Evolutionary conservation across 192 early-diverging fungal species (phyloP).

Genomic region (Dissophora globulifera): DNA sequence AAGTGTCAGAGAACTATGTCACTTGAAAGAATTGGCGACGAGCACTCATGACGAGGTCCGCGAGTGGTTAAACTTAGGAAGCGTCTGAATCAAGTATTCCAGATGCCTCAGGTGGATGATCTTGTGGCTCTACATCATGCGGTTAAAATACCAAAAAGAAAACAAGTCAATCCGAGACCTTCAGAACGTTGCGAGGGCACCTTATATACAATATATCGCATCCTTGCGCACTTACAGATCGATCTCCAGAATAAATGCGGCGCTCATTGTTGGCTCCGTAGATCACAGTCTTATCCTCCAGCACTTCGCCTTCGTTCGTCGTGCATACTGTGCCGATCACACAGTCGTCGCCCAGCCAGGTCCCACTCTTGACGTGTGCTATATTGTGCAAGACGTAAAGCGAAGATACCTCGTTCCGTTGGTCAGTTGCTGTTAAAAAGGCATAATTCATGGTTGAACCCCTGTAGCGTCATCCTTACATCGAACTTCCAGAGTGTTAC

Average conservation of each 20-base stretch:
- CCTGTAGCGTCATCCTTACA: constrained; percentile 61
- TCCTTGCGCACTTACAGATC: constrained; percentile 33
- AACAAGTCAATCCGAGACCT: not conserved
- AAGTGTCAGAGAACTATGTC: too few species aligned
- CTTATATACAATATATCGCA: not conserved
- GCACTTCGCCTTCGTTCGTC: constrained; percentile 65
- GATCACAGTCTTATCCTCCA: constrained; percentile 74
- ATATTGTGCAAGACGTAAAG: too few species aligned
- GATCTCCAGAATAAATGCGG: constrained; percentile 58
- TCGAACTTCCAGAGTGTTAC: constrained; percentile 72
- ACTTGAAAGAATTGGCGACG: constrained; percentile 4
- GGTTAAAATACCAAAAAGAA: constrained; percentile 4
- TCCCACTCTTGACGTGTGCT: constrained; percentile 67
- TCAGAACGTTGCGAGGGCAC: not conserved
- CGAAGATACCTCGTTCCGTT: too few species aligned
- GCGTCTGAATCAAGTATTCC: constrained; percentile 68
- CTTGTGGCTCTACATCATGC: constrained; percentile 66
- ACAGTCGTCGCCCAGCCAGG: constrained; percentile 72
- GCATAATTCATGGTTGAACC: too few species aligned
- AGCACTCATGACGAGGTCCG: constrained; percentile 32
- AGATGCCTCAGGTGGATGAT: constrained; percentile 72
- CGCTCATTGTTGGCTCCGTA: constrained; percentile 66
- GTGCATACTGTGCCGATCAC: constrained; percentile 76
- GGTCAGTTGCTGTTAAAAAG: too few species aligned
- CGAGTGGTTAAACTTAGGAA: constrained; percentile 70